Base-by-base conservation (phyloP, 208 protist species). In the Phytomonas francai region DNA sequence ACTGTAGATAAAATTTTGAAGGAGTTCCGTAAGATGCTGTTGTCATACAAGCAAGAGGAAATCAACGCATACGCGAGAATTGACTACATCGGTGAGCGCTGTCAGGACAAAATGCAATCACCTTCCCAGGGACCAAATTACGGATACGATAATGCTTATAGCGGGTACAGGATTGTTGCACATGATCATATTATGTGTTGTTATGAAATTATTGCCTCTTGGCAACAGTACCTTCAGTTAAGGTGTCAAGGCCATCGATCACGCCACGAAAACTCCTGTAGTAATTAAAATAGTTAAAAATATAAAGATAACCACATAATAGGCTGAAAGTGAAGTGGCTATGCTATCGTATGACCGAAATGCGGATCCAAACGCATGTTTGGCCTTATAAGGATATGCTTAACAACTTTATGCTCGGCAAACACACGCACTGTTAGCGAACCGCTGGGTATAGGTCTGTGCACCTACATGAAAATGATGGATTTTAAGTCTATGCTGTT, bases 161-260 rank as follows among this genome's bases (percentile, higher is more conserved):
- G 97, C 29, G 93, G 98, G 57, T 99, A 98, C 79, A 78, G 80
- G 14, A 76, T 96, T 29, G 74, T 87, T 16, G 27, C 79, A 9
- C 75, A 93, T 32, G 97, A 99, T 66, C 97, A 98, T 70, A 89
- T 99, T 16, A 81, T 80, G 3, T 98, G 97, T 72, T 78, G 92
- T 12, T 97, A 93, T 60, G 89, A 97, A 66, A 76, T 96, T 28
- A 36, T 95, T 19, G 67, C 68, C 74, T 30, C 67, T 97, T 11
- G 93, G 91, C 30, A 84, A 81, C 68, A 89, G 91, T 12, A 87
- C 93, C 4, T 97, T 96, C 72, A 91, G 87, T 16, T 85, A 95
- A 59, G 93, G 96, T 0, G 69, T 96, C 11, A 88, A 94, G 58
- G 88, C 79, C 2, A 58, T 77, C 19, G 91, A 97, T 73, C 80